These are phyloP conservation scores for Xylaria sp. DNA, from an alignment of 2,329 filamentous ascomycete genomes.

Conservation along the genomic window DNA sequence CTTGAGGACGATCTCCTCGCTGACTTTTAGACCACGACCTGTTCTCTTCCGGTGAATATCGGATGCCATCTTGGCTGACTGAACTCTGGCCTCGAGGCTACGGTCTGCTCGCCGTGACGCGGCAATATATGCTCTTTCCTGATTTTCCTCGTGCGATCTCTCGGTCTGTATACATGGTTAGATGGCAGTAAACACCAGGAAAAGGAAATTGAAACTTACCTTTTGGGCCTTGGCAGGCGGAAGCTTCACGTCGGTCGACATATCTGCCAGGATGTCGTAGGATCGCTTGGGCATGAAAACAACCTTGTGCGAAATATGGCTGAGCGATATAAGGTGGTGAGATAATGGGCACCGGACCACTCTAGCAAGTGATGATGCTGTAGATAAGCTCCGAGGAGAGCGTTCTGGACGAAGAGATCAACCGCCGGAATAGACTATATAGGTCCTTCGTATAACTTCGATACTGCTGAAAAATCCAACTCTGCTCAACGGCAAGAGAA, in stretches of 20 bases:
- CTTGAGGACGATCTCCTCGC: conserved; percentile 85
- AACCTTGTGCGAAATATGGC: background rate
- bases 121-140: conserved; percentile 90
- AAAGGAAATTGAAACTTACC: conserved; percentile 38
- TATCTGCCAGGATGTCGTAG: conserved; percentile 47
- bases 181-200: conserved; percentile 1
- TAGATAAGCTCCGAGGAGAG: conserved; percentile 5
- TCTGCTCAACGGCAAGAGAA: conserved; percentile 4
- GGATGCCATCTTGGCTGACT: conserved; percentile 89
- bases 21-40: conserved; percentile 82
- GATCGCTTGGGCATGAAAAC: conserved; percentile 55
- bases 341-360: conserved; percentile 7
- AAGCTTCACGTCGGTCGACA: conserved; percentile 48
- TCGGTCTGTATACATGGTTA: conserved; percentile 66
- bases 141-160: conserved; percentile 82
- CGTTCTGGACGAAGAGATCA: background rate
- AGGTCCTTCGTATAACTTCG: background rate
- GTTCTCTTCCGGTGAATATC: conserved; percentile 90
- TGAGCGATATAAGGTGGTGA: background rate
- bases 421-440: background rate
- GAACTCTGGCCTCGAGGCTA: conserved; percentile 85
- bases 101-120: conserved; percentile 88
- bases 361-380: conserved; percentile 17
- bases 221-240: conserved; percentile 53
- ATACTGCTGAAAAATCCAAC: background rate